Evolutionary conservation across 1,139 yeast species (phyloP).

Genomic region (Kluyveromyces sp.): DNA sequence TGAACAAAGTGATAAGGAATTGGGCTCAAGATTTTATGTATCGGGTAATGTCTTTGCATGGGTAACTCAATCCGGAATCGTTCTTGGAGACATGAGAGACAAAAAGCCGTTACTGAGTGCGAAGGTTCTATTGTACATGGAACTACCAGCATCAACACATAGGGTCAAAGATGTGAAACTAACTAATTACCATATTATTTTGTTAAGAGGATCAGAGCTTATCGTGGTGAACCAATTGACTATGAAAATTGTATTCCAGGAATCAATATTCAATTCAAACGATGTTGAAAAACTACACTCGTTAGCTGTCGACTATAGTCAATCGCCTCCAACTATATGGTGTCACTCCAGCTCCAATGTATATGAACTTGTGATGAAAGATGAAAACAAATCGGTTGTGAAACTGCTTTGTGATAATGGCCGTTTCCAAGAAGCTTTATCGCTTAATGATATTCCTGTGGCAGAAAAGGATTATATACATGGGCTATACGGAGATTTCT

Average conservation of each 20-base stretch:
- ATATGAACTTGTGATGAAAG: constrained; percentile 59
- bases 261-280: constrained; percentile 30
- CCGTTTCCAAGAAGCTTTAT: constrained; percentile 62
- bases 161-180: constrained; percentile 36
- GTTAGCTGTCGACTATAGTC: constrained; percentile 47
- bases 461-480: constrained; percentile 47
- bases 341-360: constrained; percentile 43
- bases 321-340: constrained; percentile 49
- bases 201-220: constrained; percentile 38
- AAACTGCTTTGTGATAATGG: constrained; percentile 53
- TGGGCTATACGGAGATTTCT: constrained; percentile 55
- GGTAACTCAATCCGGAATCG: constrained; percentile 40
- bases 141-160: constrained; percentile 32
- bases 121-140: constrained; percentile 35
- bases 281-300: constrained; percentile 44
- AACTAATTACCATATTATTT: constrained; percentile 46
- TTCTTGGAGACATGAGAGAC: constrained; percentile 31
- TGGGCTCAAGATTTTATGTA: constrained; percentile 29
- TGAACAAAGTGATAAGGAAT: constrained; percentile 28
- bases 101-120: constrained; percentile 25
- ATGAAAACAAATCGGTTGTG: constrained; percentile 77
- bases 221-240: constrained; percentile 45
- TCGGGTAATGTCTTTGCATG: constrained; percentile 35
- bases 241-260: constrained; percentile 38
- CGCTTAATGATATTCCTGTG: constrained; percentile 35